Percentiles rank a stretch among this genome's conserved stretches.
phyloP scores from a whole-genome alignment of 441 rosid species.

The Biscutella laevigata region DNA sequence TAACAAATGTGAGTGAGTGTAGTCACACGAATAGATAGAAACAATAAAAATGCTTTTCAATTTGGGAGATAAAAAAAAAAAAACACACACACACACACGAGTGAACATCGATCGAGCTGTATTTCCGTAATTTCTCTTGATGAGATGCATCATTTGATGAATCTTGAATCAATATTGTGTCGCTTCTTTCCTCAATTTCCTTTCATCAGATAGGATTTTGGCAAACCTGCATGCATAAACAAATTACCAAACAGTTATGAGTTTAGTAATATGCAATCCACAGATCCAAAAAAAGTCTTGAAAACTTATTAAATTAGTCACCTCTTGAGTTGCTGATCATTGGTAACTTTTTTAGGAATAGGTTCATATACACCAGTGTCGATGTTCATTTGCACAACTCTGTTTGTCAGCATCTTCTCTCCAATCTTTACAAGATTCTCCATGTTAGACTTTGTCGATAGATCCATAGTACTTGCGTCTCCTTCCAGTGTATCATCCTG shows the following conservation, averaged over 20 bases:
- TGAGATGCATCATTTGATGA: slow-evolving; percentile 16
- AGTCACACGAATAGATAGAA: too few species aligned
- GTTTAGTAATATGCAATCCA: neutral
- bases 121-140: neutral
- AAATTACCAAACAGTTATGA: neutral
- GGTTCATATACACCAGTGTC: slow-evolving; percentile 34
- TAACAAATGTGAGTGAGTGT: too few species aligned
- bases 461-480: slow-evolving; percentile 26
- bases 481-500: slow-evolving; percentile 44
- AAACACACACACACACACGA: neutral
- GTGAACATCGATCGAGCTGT: neutral
- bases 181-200: slow-evolving; percentile 25
- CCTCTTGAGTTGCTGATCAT: slow-evolving; percentile 37
- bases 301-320: slow-evolving; percentile 1
- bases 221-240: slow-evolving; percentile 35
- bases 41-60: too few species aligned
- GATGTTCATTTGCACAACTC: slow-evolving; percentile 26
- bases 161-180: neutral
- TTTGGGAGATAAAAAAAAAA: too few species aligned
- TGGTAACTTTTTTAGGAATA: slow-evolving; percentile 27
- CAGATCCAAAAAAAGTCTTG: neutral
- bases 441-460: slow-evolving; percentile 34
- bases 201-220: slow-evolving; percentile 37
- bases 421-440: slow-evolving; percentile 34
- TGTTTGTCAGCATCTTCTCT: slow-evolving; percentile 27